Base-by-base conservation (phyloP, 2,329 filamentous ascomycete species). In the Sarocladium oryzae region DNA sequence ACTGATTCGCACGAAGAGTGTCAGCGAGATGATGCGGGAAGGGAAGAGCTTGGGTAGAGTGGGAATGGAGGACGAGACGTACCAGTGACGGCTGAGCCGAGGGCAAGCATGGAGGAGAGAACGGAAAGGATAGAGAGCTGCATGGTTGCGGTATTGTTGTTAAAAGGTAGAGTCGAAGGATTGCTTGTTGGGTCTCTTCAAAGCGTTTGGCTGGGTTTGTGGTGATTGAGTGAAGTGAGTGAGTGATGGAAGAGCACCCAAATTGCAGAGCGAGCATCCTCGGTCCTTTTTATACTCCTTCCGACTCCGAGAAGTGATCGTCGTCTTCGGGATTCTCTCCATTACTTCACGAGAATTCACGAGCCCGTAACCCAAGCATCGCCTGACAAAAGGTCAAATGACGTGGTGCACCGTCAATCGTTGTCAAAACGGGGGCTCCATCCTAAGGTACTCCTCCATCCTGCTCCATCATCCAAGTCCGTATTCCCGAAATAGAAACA, bases 71-170 rank as follows among this genome's bases (percentile, higher is more conserved):
- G 13, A 30, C n/a, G 16, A 20, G 2, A 56, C 57, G 49, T 57
- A 69, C 68, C 65, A 45, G 62, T 60, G 53, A 60, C 61, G 58
- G 70, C 70, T 18, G 67, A 61, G 52, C 63, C 63, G 52, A 68
- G 61, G 54, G 66, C 62, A 60, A 72, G 59, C 58, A 63, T 60
- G 57, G 73, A 52, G 23, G 40, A 43, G 40, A 43, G 23, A 16
- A 43, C n/a, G 40, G 20, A 15, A 56, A 74, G 55, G 58, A 58
- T 63, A 58, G 68, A 61, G 62, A 73, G 58, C 61, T 73, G 69
- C 73, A 77, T 76, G 51, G 61, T 75, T 60, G 56, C 48, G 57
- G 57, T 54, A 28, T 51, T 55, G 55, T 45, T 50, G 18, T 9
- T 6, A 28, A 8, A 23, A 16, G 43, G 7, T 24, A n/a, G 24